Evolutionary conservation across 306 rosid genomes (phyloP), one percentile per base, ranked within the genome.

Genomic region (Prunus padus): DNA sequence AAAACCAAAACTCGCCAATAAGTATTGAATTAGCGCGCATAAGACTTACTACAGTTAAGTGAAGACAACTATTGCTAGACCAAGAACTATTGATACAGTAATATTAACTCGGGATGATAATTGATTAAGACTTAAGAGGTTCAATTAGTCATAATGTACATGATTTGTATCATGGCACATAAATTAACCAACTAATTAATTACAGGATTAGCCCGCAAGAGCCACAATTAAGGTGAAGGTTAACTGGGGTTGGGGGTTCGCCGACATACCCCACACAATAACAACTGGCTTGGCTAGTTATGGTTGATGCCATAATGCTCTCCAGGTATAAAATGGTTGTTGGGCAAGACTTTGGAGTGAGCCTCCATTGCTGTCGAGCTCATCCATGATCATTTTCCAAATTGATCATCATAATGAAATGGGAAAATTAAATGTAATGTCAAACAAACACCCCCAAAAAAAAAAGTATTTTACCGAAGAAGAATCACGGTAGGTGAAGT

Each of bases 401-500:
- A 30, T 23, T 44, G 20, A 68, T 63, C 51, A 57, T 77, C 37
- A 64, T 72, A 45, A 77, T 79, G 75, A 64, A 25, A 15, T 73
- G 73, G 72, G 71, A 63, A 66, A 66, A 67, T 60, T 46, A 65
- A 60, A 42, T 57, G 67, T 42, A 72, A 57, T 40, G 66, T 72
- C 66, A 55, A 55, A 3, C 65, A 59, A 47, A 47, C 51, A 47
- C 51, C 51, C 3, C 4, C 4, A 13, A 47, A 47, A 47, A 47
- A 47, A 13, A 3, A 47, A 13, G 5, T 12, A 59, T 28, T 37
- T 57, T 14, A 73, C 28, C 25, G 50, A 65, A 51, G 46, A 45
- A 65, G 85, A 85, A 79, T 81, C 77, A 81, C 83, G 90, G 84
- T 85, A 15, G 90, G 91, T 88, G 86, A 16, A 45, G 96, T 91